These are phyloP conservation scores for Symbiodinium pilosum DNA, from an alignment of 73 alveolate species.

Conservation along the genomic window DNA sequence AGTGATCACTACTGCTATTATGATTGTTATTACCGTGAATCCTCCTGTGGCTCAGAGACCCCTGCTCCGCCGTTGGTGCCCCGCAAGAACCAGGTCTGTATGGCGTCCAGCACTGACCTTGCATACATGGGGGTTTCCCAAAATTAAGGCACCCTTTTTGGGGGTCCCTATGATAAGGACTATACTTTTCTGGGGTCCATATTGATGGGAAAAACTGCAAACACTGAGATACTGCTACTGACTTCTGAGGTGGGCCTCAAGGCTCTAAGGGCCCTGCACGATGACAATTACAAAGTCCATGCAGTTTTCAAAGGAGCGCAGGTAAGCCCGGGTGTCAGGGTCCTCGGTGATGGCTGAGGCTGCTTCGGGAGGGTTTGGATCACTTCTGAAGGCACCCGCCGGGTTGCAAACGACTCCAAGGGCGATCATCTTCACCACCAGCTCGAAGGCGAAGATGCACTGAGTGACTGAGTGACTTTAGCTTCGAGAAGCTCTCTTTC, in stretches of 20 bases:
- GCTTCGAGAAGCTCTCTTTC: not conserved
- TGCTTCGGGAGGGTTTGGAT: not conserved
- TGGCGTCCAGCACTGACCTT: slow-evolving; percentile 87
- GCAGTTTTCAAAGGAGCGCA: slow-evolving; percentile 95
- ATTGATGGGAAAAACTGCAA: not conserved
- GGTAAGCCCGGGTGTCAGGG: slow-evolving; percentile 51
- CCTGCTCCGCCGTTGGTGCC: slow-evolving; percentile 46
- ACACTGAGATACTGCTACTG: not conserved
- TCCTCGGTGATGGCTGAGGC: not conserved
- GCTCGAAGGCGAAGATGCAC: slow-evolving; percentile 95
- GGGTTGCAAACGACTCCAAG: slow-evolving; percentile 94
- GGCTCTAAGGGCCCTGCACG: too few species aligned
- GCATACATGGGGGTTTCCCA: not conserved
- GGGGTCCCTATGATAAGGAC: too few species aligned
- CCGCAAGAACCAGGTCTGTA: slow-evolving; percentile 75
- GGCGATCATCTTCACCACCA: slow-evolving; percentile 96
- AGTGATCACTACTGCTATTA: too few species aligned
- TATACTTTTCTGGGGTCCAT: too few species aligned
- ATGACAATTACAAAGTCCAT: slow-evolving; percentile 95
- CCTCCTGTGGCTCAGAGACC: not conserved
- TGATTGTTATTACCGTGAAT: too few species aligned
- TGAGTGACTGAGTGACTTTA: not conserved
- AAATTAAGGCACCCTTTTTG: too few species aligned
- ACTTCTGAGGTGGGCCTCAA: too few species aligned
- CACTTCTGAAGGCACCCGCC: not conserved